A percentile compares a stretch with the other conserved stretches of the same genome.
These are phyloP conservation scores for Niebla homalea DNA, from an alignment of 495 filamentous ascomycete genomes.

Conservation along the genomic window DNA sequence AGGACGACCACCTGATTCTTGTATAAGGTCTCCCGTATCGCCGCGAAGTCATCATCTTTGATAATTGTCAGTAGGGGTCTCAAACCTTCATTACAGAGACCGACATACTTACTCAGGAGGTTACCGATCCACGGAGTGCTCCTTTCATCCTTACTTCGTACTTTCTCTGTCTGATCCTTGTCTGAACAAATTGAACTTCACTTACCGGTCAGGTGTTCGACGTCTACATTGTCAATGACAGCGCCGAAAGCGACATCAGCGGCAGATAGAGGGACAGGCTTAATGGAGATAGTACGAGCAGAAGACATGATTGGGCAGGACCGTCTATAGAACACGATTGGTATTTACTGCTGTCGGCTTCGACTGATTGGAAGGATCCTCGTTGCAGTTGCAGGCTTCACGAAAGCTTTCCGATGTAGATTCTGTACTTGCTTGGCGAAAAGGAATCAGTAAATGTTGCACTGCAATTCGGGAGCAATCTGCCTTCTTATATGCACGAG, in stretches of 20 bases:
- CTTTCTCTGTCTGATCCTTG: conserved; percentile 7
- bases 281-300: no score
- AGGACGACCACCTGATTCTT: conserved; percentile 50
- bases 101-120: conserved; percentile 34
- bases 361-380: no score
- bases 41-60: conserved; percentile 43
- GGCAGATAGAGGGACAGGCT: no score
- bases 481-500: no score
- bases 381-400: no score
- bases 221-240: conserved; percentile 36
- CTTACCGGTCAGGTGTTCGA: conserved; percentile 45
- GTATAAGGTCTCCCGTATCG: conserved; percentile 48
- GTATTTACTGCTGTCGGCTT: no score
- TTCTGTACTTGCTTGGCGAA: no score
- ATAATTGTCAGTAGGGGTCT: conserved; percentile 1
- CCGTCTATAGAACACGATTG: no score
- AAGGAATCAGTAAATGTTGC: no score
- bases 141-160: conserved; percentile 17
- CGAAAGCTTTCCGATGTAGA: no score
- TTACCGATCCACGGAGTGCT: conserved; percentile 44
- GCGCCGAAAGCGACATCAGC: conserved; percentile 48
- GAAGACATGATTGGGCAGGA: no score
- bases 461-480: no score
- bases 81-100: not conserved
- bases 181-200: not conserved